phyloP scores from a whole-genome alignment of 1,284 basidiomycete species.

The Pascua guehoae region DNA sequence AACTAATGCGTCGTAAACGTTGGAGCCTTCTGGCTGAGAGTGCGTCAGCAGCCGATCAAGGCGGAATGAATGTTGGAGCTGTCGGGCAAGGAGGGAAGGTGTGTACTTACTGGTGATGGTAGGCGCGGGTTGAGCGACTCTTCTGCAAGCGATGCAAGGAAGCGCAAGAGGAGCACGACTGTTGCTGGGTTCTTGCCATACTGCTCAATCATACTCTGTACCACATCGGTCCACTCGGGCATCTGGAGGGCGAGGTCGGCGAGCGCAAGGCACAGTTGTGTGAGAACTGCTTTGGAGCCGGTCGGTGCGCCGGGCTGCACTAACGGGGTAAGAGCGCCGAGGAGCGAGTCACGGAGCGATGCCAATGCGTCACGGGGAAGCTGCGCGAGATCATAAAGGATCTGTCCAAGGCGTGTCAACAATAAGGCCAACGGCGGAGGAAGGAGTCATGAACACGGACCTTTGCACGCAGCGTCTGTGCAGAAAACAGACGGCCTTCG shows the following conservation, averaged over 20 bases:
- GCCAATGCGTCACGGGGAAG: conserved; percentile 68
- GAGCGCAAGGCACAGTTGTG: conserved; percentile 85
- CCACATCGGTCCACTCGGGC: conserved; percentile 76
- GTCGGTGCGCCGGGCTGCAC: conserved; percentile 55
- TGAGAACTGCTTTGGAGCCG: conserved; percentile 80
- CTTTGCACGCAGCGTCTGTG: conserved; percentile 94
- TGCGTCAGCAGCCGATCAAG: not conserved
- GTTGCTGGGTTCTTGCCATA: conserved; percentile 81
- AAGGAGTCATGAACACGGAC: conserved; percentile 52
- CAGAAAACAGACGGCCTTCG: conserved; percentile 87
- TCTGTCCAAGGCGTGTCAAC: conserved; percentile 54
- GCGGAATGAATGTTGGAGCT: too few relatives aligned
- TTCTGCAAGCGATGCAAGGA: conserved; percentile 87
- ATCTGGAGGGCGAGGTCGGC: conserved; percentile 89
- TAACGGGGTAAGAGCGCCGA: conserved; percentile 65
- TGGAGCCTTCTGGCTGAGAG: conserved; percentile 20
- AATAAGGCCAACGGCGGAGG: not conserved
- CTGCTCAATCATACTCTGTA: conserved; percentile 75
- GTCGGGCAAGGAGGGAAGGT: not conserved
- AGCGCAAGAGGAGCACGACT: conserved; percentile 81
- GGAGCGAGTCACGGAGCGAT: conserved; percentile 80
- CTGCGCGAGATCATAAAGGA: conserved; percentile 92
- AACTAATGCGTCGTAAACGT: conserved; percentile 55
- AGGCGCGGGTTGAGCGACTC: conserved; percentile 84
- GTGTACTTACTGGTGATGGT: conserved; percentile 75